Conservation (phyloP, 768 basidiomycete species). For the Dioszegia aurantiaca region DNA sequence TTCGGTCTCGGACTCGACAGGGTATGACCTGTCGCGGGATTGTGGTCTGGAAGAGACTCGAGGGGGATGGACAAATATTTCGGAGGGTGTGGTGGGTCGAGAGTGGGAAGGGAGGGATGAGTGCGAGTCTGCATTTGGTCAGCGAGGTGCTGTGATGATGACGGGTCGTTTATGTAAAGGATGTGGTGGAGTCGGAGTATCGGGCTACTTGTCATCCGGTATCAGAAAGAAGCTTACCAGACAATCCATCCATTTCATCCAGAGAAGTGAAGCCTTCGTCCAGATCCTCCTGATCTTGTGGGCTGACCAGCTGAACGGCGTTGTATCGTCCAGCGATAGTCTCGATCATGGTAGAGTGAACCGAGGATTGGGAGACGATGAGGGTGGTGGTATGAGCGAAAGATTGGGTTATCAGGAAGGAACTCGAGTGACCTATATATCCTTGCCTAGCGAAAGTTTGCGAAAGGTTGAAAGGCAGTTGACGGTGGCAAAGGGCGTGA, state of each 20-base stretch:
- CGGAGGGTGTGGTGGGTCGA: slow-evolving; percentile 36
- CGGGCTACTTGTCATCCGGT: no score
- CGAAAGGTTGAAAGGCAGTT: no score
- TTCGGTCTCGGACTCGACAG: slow-evolving; percentile 5
- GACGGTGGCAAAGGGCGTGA: no score
- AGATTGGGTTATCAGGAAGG: no score
- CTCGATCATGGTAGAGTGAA: slow-evolving; percentile 8
- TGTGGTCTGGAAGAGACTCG: slow-evolving; percentile 1
- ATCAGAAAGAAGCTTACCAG: no score
- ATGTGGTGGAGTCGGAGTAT: no score
- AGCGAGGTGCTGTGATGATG: not conserved
- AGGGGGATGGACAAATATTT: not conserved
- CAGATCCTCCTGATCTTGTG: slow-evolving; percentile 1
- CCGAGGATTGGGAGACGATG: not conserved
- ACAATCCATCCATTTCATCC: slow-evolving; percentile 41
- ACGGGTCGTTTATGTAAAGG: no score
- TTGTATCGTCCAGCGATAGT: slow-evolving; percentile 11
- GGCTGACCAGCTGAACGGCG: not conserved
- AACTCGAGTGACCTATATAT: no score
- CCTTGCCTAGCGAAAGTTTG: no score
- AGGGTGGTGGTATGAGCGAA: not conserved
- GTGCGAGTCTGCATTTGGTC: slow-evolving; percentile 25
- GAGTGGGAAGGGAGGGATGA: slow-evolving; percentile 34
- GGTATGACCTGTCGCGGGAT: not conserved
- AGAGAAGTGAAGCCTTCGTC: not conserved